Percentiles rank a stretch among this genome's conserved stretches.
Evolutionary conservation across 371 early-diverging fungal genomes (phyloP).

Genomic region (Mortierella sp.): DNA sequence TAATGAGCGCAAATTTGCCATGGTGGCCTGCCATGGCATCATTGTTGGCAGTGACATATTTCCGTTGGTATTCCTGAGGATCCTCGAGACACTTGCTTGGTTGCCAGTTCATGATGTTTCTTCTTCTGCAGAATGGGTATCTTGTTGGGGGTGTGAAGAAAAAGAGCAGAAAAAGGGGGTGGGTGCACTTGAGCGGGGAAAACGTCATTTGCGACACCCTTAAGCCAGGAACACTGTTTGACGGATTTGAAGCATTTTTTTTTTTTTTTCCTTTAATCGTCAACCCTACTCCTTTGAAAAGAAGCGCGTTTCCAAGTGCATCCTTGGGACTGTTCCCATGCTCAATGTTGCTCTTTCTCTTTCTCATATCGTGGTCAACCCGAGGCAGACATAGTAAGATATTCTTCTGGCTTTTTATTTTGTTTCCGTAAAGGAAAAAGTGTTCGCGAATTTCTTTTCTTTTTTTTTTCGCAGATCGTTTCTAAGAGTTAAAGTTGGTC

Average conservation of each 20-base stretch:
- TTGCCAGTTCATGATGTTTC: constrained; percentile 31
- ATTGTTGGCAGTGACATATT: background rate
- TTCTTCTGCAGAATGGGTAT: background rate
- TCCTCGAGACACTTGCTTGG: constrained; percentile 53
- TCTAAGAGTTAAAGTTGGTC: background rate
- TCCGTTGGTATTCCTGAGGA: constrained; percentile 20
- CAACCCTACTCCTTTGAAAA: no score
- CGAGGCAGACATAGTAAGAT: background rate
- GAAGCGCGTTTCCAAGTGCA: no score
- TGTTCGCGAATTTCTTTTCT: background rate
- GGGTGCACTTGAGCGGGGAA: background rate
- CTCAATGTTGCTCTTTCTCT: background rate
- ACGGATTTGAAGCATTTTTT: background rate
- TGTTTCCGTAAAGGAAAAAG: background rate
- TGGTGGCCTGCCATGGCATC: background rate
- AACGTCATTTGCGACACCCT: background rate
- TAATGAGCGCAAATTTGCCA: constrained; percentile 61
- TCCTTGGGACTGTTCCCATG: background rate
- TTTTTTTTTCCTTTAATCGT: no score
- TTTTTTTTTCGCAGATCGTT: constrained; percentile 6
- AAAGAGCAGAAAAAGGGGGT: background rate
- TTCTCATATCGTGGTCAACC: background rate
- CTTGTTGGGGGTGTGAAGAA: background rate
- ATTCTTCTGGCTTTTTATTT: background rate
- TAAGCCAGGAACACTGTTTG: background rate